Evolutionary conservation across 257 asterid species (phyloP), one percentile per base, ranked within the genome.

Genomic region (Fraxinus americana): DNA sequence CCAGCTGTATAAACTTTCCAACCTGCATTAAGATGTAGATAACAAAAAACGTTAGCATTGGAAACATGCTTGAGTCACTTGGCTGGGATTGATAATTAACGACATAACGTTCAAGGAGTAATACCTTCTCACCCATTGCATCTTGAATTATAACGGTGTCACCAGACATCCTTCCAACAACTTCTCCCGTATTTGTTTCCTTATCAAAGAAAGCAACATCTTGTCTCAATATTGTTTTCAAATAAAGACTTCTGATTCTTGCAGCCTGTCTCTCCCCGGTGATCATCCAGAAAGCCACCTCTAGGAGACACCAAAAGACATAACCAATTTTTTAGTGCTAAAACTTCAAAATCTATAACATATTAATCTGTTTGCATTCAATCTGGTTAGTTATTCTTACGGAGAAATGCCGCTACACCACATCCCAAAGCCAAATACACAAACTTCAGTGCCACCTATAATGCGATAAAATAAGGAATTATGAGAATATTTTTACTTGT

Each of bases 211-310:
- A 94, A 54, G 90, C 86, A 70, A 94, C 89, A 77, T 94, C 98
- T 82, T 94, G 98, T 29, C 88, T 85, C 78, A 94, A 86, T 57
- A 94, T 83, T 4, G 92, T 86, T 71, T 54, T 85, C 82, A 92
- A 77, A 69, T 94, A 92, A 7, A 89, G 84, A 16, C 83, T 78
- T 83, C 92, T 86, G 52, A 94, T 85, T 43, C 91, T 78, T 4
- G 96, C 89, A 4, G 96, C 93, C 83, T 94, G 98, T 87, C 97
- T 87, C 77, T 91, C 97, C n/a, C 97, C 97, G 0, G 96, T 91
- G 82, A 94, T 79, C 86, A 86, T 88, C 97, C 98, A 94, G 66
- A 88, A 88, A 36, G 83, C 73, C 73, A 88, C 90, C 94, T 94
- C 98, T 94, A 73, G 71, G 48, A 54, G 38, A 68, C 45, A 77